A percentile compares a stretch with the other conserved stretches of the same genome.
These are phyloP conservation scores for Fusarium pseudograminearum DNA, from an alignment of 2,329 filamentous ascomycete species.

Conservation along the genomic window DNA sequence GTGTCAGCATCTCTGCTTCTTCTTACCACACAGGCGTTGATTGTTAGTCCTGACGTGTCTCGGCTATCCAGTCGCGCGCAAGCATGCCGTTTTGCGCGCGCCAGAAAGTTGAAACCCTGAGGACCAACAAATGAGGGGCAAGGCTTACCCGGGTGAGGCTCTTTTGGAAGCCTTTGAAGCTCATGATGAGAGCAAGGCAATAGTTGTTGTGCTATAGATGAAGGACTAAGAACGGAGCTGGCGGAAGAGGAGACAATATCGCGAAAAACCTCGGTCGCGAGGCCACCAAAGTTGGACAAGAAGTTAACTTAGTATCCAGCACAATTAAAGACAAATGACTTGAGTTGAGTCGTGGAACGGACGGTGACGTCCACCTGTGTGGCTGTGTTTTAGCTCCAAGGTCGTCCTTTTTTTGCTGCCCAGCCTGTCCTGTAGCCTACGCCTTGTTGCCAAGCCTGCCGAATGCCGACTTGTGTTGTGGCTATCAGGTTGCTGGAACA, in stretches of 20 bases:
- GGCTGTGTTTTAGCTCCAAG: slow-evolving; percentile 42
- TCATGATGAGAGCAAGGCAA: slow-evolving; percentile 71
- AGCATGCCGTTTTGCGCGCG: slow-evolving; percentile 34
- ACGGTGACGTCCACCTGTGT: slow-evolving; percentile 52
- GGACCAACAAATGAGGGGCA: slow-evolving; percentile 50
- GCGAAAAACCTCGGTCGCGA: slow-evolving; percentile 43
- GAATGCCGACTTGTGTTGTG: slow-evolving; percentile 29
- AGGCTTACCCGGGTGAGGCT: slow-evolving; percentile 81
- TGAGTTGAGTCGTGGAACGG: slow-evolving; percentile 40
- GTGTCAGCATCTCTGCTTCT: slow-evolving; percentile 8
- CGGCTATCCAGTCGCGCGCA: not conserved
- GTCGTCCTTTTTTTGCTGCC: slow-evolving; percentile 34
- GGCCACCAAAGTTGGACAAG: slow-evolving; percentile 45
- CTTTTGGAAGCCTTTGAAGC: slow-evolving; percentile 96
- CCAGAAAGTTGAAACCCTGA: slow-evolving; percentile 20
- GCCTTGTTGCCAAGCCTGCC: slow-evolving; percentile 30
- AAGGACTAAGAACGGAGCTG: slow-evolving; percentile 8
- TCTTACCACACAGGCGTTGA: not conserved
- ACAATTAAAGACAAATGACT: slow-evolving; percentile 39
- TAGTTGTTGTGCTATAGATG: slow-evolving; percentile 11
- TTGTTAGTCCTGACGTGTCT: slow-evolving; percentile 1
- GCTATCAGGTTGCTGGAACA: slow-evolving; percentile 27
- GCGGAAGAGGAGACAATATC: slow-evolving; percentile 18
- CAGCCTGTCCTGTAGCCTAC: slow-evolving; percentile 16
- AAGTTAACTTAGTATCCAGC: slow-evolving; percentile 40